Conservation (phyloP, 2,329 filamentous ascomycete species). For the Diaporthe vaccinii region DNA sequence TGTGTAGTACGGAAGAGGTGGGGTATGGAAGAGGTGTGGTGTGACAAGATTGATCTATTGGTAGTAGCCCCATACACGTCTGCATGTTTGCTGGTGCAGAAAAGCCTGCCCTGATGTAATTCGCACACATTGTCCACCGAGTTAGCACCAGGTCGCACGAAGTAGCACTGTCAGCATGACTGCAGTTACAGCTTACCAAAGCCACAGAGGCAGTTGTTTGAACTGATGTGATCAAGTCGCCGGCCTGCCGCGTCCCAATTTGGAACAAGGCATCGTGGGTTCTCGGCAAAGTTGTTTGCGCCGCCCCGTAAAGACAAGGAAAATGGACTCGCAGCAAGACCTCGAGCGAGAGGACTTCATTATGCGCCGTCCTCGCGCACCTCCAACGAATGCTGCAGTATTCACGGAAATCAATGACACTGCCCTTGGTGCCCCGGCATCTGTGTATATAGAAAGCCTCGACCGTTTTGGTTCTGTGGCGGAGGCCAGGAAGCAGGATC, state of each 20-base stretch:
- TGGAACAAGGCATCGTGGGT: neutral
- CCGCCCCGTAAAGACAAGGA: neutral
- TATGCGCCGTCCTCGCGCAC: constrained; percentile 17
- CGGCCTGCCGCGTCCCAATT: neutral
- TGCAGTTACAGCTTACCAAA: neutral
- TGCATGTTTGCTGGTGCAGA: neutral
- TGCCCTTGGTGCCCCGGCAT: neutral
- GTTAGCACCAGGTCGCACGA: neutral
- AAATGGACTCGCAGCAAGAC: neutral
- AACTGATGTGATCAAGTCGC: neutral
- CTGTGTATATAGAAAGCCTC: constrained; percentile 22
- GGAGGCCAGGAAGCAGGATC: constrained; percentile 13
- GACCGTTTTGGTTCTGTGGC: constrained; percentile 21
- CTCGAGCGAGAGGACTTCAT: constrained; percentile 1
- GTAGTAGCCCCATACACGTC: neutral
- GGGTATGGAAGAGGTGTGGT: neutral
- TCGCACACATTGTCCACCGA: neutral
- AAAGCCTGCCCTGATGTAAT: neutral
- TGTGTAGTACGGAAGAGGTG: neutral
- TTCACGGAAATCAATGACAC: constrained; percentile 13
- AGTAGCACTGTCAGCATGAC: neutral
- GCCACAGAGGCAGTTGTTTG: neutral
- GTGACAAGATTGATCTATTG: constrained; percentile 13
- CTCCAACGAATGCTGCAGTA: constrained; percentile 19
- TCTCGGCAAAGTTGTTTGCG: neutral